Evolutionary conservation across 202 grass and related monocot genomes (phyloP).

Genomic region (Brachypodium distachyon): DNA sequence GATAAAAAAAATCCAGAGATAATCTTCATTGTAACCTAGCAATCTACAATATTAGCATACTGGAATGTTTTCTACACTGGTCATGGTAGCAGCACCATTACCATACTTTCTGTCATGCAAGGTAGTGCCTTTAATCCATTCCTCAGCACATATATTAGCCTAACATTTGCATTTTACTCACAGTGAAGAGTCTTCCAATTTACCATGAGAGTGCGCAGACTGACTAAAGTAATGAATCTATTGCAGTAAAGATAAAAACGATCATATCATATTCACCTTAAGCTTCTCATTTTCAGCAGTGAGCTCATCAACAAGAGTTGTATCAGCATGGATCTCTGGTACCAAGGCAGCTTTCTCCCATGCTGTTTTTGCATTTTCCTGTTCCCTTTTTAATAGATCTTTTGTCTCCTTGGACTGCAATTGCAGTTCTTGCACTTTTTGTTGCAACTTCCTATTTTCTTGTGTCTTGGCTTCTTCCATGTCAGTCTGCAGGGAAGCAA

Average conservation of each 20-base stretch:
- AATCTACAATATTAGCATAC: background rate
- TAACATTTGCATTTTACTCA: background rate
- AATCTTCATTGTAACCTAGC: background rate
- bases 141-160: background rate
- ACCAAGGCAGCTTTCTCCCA: constrained; percentile 49
- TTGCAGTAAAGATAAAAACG: constrained; percentile 11
- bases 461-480: constrained; percentile 85
- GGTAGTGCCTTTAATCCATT: background rate
- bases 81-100: constrained; percentile 4
- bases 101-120: background rate
- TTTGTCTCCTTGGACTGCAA: constrained; percentile 56
- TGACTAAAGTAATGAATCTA: background rate
- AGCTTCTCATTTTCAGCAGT: constrained; percentile 89
- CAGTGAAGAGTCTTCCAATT: background rate
- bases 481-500: constrained; percentile 58
- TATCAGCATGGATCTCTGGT: constrained; percentile 80
- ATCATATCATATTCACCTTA: constrained; percentile 50
- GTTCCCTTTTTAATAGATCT: constrained; percentile 62
- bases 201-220: background rate
- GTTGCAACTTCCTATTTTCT: constrained; percentile 76
- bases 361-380: constrained; percentile 46
- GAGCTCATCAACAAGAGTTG: constrained; percentile 59
- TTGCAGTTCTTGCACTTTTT: constrained; percentile 68
- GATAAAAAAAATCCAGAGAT: background rate
- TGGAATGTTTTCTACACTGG: constrained; percentile 1